These are phyloP conservation scores for Chalaropsis ovoidea DNA, from an alignment of 2,329 filamentous ascomycete species.

Conservation along the genomic window DNA sequence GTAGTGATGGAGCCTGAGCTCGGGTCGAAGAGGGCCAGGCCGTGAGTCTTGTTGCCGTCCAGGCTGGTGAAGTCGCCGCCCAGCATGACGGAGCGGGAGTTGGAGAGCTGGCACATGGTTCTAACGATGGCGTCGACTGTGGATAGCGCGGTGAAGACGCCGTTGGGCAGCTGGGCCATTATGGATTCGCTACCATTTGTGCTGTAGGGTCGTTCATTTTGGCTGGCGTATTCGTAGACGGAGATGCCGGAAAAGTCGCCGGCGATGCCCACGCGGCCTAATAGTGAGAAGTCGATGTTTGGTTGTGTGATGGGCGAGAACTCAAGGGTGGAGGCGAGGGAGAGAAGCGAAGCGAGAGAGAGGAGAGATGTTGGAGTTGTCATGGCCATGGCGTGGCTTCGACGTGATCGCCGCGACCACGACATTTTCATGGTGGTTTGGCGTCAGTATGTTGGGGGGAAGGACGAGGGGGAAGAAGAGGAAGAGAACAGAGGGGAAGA, in stretches of 20 bases:
- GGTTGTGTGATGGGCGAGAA: constrained; percentile 55
- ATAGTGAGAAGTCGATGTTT: constrained; percentile 64
- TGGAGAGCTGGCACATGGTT: constrained; percentile 67
- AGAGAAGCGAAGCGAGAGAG: constrained; percentile 24
- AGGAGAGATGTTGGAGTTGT: constrained; percentile 18
- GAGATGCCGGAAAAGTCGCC: constrained; percentile 90
- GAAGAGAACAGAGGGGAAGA: neutral
- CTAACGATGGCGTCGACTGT: constrained; percentile 75
- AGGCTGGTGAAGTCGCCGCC: constrained; percentile 95
- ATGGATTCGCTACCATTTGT: constrained; percentile 74
- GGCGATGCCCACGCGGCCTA: constrained; percentile 75
- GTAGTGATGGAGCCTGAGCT: constrained; percentile 58
- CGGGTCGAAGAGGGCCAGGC: constrained; percentile 72
- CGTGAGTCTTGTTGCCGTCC: constrained; percentile 62
- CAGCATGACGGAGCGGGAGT: constrained; percentile 62
- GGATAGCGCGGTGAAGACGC: constrained; percentile 63
- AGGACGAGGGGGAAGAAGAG: neutral
- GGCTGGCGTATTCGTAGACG: constrained; percentile 73
- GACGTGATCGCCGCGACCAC: constrained; percentile 22
- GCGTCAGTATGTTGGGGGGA: constrained; percentile 11
- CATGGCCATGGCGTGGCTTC: constrained; percentile 16
- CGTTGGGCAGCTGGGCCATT: constrained; percentile 73
- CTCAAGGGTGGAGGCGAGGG: constrained; percentile 38
- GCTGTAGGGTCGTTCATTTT: constrained; percentile 56
- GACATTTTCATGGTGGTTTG: constrained; percentile 23